phyloP scores from a whole-genome alignment of 2,329 filamentous ascomycete genomes.

The Colletotrichum gigasporum region DNA sequence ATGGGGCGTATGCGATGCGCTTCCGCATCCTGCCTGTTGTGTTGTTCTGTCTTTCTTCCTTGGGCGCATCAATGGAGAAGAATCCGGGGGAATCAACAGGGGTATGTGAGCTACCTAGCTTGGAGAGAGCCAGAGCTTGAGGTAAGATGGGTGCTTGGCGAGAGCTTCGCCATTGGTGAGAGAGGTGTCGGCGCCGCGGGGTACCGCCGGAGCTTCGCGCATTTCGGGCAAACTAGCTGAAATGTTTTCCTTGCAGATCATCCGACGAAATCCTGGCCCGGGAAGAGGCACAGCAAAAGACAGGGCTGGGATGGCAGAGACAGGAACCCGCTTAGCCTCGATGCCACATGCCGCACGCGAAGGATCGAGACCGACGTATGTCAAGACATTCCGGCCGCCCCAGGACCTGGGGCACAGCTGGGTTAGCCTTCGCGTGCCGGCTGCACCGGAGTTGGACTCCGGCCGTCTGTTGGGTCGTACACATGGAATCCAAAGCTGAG shows the following conservation, averaged over 20 bases:
- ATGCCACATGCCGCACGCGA: background rate
- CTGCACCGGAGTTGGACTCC: background rate
- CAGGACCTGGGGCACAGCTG: background rate
- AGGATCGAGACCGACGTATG: slow-evolving; percentile 26
- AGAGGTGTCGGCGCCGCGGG: no score
- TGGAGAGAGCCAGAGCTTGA: no score
- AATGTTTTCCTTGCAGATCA: background rate
- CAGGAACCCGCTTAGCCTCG: background rate
- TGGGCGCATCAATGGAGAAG: background rate
- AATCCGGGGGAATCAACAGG: no score
- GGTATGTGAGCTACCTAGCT: no score
- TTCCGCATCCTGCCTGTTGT: background rate
- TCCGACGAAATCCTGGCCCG: background rate
- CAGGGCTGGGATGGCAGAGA: background rate
- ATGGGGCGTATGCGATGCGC: background rate
- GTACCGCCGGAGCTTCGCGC: no score
- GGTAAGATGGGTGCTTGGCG: no score
- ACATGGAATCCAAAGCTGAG: background rate
- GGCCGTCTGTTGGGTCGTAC: no score
- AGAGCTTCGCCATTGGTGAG: no score
- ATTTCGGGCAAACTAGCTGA: no score
- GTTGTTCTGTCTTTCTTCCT: background rate
- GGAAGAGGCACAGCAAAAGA: background rate
- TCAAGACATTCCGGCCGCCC: slow-evolving; percentile 23
- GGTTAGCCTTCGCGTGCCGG: background rate